Evolutionary conservation across 2,329 filamentous ascomycete species (phyloP).

Genomic region (Parastagonospora nodorum): DNA sequence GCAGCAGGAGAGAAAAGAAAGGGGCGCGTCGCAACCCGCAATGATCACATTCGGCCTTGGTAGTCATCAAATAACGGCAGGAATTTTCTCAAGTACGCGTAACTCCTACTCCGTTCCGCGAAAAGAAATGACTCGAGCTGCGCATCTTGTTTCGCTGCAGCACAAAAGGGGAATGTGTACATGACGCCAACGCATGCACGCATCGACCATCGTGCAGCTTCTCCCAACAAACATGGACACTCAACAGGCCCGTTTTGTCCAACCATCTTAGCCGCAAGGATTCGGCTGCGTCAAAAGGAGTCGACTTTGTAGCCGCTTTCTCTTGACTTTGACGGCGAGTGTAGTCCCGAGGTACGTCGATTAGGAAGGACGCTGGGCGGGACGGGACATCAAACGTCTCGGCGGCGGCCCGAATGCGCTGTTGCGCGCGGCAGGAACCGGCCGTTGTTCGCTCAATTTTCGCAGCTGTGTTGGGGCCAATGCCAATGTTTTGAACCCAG

Average conservation of each 20-base stretch:
- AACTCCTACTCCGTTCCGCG: background rate
- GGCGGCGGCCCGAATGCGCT: too few relatives aligned
- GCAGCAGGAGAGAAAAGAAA: background rate
- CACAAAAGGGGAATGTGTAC: slow-evolving; percentile 29
- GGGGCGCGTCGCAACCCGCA: slow-evolving; percentile 3
- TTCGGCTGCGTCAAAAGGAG: background rate
- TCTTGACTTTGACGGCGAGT: too few relatives aligned
- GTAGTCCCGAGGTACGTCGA: too few relatives aligned
- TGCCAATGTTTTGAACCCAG: too few relatives aligned
- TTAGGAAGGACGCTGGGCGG: too few relatives aligned
- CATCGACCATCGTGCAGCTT: slow-evolving; percentile 29
- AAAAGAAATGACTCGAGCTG: slow-evolving; percentile 23
- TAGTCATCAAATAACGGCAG: background rate
- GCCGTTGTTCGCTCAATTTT: too few relatives aligned
- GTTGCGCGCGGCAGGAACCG: too few relatives aligned
- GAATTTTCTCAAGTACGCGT: too few relatives aligned
- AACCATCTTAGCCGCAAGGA: slow-evolving; percentile 31
- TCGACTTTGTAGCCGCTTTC: too few relatives aligned
- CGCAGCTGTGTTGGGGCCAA: too few relatives aligned
- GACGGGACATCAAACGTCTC: too few relatives aligned
- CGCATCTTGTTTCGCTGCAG: slow-evolving; percentile 26
- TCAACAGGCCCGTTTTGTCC: slow-evolving; percentile 14
- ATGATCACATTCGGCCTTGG: background rate
- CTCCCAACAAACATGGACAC: slow-evolving; percentile 12
- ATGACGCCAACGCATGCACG: slow-evolving; percentile 35